phyloP scores from a whole-genome alignment of 2,329 filamentous ascomycete species.

The Cladosporium sphaerospermum region DNA sequence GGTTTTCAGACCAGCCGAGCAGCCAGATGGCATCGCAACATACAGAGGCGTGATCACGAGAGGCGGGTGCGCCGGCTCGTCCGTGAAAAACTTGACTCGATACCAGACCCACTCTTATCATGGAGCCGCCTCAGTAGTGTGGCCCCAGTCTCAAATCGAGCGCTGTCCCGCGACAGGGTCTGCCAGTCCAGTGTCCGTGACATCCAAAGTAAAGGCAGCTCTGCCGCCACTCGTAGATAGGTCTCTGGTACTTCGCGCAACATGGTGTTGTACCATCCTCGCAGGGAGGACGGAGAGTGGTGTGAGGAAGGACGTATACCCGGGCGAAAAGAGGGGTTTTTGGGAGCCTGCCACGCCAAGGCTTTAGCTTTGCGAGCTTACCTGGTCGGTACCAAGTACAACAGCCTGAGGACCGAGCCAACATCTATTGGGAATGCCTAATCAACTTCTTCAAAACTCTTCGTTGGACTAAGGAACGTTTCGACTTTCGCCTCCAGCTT shows the following conservation, averaged over 20 bases:
- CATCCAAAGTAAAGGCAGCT: constrained; percentile 3
- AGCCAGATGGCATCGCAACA: no score
- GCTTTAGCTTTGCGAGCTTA: not conserved
- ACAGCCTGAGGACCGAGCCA: no score
- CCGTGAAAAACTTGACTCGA: constrained; percentile 7
- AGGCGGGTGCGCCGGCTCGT: not conserved
- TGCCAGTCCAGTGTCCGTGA: not conserved
- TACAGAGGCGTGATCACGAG: not conserved
- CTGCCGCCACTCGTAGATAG: constrained; percentile 4
- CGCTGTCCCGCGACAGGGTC: constrained; percentile 3
- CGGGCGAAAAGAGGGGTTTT: not conserved
- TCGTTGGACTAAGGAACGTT: no score
- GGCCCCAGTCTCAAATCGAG: constrained; percentile 2
- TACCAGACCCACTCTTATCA: constrained; percentile 2
- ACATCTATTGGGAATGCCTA: no score
- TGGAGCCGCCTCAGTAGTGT: constrained; percentile 9
- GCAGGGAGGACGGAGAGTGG: no score
- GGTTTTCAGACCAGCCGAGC: not conserved
- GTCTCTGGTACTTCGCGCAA: not conserved
- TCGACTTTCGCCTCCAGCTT: no score
- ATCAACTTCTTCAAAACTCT: no score
- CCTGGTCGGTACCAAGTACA: no score
- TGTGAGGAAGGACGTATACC: not conserved
- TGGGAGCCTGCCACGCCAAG: not conserved
- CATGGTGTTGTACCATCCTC: no score